These are phyloP conservation scores for Fusarium subglutinans DNA, from an alignment of 2,329 filamentous ascomycete genomes.

Conservation along the genomic window DNA sequence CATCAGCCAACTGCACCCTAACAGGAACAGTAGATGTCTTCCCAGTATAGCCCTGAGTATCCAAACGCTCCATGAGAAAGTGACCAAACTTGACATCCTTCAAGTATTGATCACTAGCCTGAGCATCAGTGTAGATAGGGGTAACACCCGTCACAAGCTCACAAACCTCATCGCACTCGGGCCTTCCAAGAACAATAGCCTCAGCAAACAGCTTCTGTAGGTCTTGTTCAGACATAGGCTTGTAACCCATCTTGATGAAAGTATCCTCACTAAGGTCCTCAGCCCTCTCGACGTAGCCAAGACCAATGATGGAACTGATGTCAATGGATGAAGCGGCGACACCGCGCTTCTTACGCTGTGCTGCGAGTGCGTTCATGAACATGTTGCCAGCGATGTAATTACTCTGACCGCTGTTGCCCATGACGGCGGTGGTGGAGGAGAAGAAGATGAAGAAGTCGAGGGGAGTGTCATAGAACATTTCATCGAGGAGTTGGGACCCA, in stretches of 20 bases:
- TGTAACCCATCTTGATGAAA: background rate
- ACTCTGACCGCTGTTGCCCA: background rate
- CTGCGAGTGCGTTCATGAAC: background rate
- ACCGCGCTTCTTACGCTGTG: background rate
- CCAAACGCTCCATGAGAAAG: background rate
- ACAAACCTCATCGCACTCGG: background rate
- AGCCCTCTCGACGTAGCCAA: background rate
- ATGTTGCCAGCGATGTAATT: background rate
- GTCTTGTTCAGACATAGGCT: background rate
- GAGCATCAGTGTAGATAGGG: background rate
- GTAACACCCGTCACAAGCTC: background rate
- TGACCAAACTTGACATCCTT: background rate
- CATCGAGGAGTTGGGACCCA: background rate
- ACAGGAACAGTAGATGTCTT: background rate
- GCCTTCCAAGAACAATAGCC: background rate
- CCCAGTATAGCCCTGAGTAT: background rate
- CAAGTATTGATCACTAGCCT: background rate
- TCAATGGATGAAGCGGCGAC: background rate
- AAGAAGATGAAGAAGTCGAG: conserved; percentile 1
- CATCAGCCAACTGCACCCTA: background rate
- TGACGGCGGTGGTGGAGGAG: background rate
- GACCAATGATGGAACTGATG: background rate
- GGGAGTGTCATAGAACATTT: background rate
- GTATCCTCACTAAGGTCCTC: background rate
- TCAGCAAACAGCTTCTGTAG: background rate